Percentiles rank a stretch among this genome's conserved stretches.
Conservation (phyloP, 1,284 basidiomycete species). For the Cryptococcus neoformans region DNA sequence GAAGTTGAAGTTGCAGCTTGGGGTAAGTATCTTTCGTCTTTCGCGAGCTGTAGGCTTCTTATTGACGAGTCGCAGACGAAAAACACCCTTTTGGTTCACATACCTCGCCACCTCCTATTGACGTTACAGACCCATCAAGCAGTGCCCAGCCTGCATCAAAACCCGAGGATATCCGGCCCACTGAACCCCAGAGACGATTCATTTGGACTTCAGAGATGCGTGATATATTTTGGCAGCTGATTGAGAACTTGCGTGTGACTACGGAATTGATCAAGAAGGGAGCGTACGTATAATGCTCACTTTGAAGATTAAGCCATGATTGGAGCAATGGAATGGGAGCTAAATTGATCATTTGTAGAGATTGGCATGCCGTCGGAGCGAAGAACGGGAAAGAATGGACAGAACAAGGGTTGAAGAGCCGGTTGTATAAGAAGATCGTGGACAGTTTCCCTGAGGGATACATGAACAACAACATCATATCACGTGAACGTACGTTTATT, state of each 20-base stretch:
- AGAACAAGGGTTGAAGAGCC: slow-evolving; percentile 27
- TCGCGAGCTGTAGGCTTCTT: no score
- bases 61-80: no score
- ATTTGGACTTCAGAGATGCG: slow-evolving; percentile 35
- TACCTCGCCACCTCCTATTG: not conserved
- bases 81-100: no score
- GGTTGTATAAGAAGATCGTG: slow-evolving; percentile 32
- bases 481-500: slow-evolving; percentile 33
- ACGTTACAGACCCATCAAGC: slow-evolving; percentile 12
- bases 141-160: not conserved
- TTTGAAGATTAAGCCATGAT: not conserved
- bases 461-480: slow-evolving; percentile 26
- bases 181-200: slow-evolving; percentile 27
- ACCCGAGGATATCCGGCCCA: slow-evolving; percentile 11
- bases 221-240: slow-evolving; percentile 37
- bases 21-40: slow-evolving; percentile 14
- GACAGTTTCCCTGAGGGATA: slow-evolving; percentile 43
- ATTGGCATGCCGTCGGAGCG: slow-evolving; percentile 19
- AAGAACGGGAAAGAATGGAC: slow-evolving; percentile 14
- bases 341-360: slow-evolving; percentile 7
- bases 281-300: slow-evolving; percentile 18
- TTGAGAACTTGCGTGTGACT: slow-evolving; percentile 38
- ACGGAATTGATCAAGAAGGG: slow-evolving; percentile 34
- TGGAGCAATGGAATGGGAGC: not conserved
- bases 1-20: slow-evolving; percentile 18